phyloP scores from a whole-genome alignment of 768 basidiomycete genomes.

The Boletus barrowsii region DNA sequence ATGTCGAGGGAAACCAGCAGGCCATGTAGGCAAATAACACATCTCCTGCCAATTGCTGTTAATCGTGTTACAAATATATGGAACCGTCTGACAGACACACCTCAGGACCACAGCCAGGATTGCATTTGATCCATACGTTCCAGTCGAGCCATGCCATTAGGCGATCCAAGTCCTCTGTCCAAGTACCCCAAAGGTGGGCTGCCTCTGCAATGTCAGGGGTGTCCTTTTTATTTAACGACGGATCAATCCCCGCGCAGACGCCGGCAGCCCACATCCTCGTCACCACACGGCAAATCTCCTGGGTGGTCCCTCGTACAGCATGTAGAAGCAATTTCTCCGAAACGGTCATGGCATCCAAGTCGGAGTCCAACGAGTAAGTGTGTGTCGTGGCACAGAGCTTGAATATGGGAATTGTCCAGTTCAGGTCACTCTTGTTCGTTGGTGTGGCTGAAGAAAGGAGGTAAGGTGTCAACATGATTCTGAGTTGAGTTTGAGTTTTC shows the following conservation, averaged over 20 bases:
- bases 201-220: not conserved
- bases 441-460: slow-evolving; percentile 16
- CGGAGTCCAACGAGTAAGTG: slow-evolving; percentile 10
- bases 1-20: slow-evolving; percentile 7
- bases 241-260: slow-evolving; percentile 17
- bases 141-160: slow-evolving; percentile 55
- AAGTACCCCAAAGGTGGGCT: slow-evolving; percentile 20
- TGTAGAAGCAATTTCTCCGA: slow-evolving; percentile 29
- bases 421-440: not conserved
- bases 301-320: slow-evolving; percentile 33
- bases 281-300: slow-evolving; percentile 45
- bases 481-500: slow-evolving; percentile 22
- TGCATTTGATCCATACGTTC: slow-evolving; percentile 48
- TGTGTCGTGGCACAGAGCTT: slow-evolving; percentile 29
- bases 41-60: slow-evolving; percentile 14
- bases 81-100: slow-evolving; percentile 27
- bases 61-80: not conserved
- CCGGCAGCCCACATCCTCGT: slow-evolving; percentile 49
- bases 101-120: slow-evolving; percentile 43
- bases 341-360: slow-evolving; percentile 17
- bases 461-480: slow-evolving; percentile 31
- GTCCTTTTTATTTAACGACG: not conserved
- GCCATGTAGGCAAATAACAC: slow-evolving; percentile 29
- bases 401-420: slow-evolving; percentile 34
- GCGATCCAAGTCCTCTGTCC: slow-evolving; percentile 33